Evolutionary conservation across 73 alveolate species (phyloP), one percentile per base, ranked within the genome.

Genomic region (Symbiodinium natans): DNA sequence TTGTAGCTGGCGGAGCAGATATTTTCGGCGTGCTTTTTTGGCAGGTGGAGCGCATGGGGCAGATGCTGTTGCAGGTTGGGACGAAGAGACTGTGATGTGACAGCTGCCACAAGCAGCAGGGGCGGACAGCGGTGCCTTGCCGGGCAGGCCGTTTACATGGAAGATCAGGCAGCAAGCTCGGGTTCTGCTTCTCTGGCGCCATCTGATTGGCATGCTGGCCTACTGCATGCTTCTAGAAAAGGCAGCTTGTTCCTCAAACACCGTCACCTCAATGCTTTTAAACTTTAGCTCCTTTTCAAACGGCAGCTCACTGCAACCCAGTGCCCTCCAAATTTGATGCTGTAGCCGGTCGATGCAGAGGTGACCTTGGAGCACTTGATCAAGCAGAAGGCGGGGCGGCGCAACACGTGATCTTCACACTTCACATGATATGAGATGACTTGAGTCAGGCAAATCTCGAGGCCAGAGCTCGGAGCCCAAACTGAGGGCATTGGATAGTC

Each of bases 41-140:
- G 80, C 36, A 89, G 95, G 95, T 38, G 10, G 95, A 89, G 34
- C 86, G 75, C 46, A 89, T 89, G 95, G 95, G 95, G 87, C 95
- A 89, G 74, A 89, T 89, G 95, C 95, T 89, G 36, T 86, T 89
- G 9, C 95, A 89, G 95, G 95, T 23, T 43, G 46, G 68, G n/a
- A n/a, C 7, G 75, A 19, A 23, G 27, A 48, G 77, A 10, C 25
- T 83, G 42, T 56, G 63, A n/a, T 27, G n/a, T 13, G n/a, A n/a
- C n/a, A n/a, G n/a, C n/a, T n/a, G n/a, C n/a, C n/a, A n/a, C n/a
- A n/a, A n/a, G n/a, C n/a, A n/a, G n/a, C n/a, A n/a, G n/a, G n/a
- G n/a, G 43, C 63, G 36, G 41, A 31, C 1, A 31, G 6, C 17
- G 34, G 13, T 21, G 54, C 41, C 87, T 34, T 77, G 36, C 13